Evolutionary conservation across 768 basidiomycete genomes (phyloP).

Genomic region (Epithele typhae): DNA sequence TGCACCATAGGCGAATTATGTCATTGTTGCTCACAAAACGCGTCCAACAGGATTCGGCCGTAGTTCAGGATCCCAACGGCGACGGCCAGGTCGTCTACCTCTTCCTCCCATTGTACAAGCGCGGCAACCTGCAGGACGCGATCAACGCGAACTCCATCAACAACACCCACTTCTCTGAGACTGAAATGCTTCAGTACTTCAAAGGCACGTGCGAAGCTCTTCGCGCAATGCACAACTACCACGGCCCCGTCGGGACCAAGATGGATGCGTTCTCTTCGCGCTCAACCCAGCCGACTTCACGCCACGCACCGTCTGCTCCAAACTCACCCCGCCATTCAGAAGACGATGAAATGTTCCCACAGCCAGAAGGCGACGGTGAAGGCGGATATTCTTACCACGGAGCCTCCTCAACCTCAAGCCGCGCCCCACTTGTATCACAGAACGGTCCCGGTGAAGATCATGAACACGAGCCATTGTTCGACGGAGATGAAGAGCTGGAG

Average conservation of each 20-base stretch:
- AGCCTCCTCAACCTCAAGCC: constrained; percentile 4
- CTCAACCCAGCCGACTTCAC: constrained; percentile 19
- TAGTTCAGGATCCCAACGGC: constrained; percentile 89
- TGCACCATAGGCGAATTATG: too few species aligned
- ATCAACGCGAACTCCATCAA: constrained; percentile 86
- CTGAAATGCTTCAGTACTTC: constrained; percentile 85
- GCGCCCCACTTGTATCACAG: constrained; percentile 58
- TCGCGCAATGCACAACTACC: constrained; percentile 90
- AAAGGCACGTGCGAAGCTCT: constrained; percentile 93
- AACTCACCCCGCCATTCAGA: constrained; percentile 21
- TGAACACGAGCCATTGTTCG: constrained; percentile 66
- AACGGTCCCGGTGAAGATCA: constrained; percentile 31
- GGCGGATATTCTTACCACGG: constrained; percentile 70
- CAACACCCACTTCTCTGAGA: constrained; percentile 79
- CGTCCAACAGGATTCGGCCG: constrained; percentile 90
- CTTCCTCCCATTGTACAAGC: constrained; percentile 92
- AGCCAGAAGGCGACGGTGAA: constrained; percentile 70
- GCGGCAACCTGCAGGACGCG: constrained; percentile 92
- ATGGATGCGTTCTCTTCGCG: constrained; percentile 16
- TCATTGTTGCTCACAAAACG: too few species aligned
- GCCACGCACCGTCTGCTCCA: not conserved
- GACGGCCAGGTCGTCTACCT: constrained; percentile 95
- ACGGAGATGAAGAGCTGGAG: constrained; percentile 70
- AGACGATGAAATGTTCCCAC: constrained; percentile 61
- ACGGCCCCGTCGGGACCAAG: constrained; percentile 41